Evolutionary conservation across 2,329 filamentous ascomycete species (phyloP).

Genomic region (Colletotrichum simmondsii): DNA sequence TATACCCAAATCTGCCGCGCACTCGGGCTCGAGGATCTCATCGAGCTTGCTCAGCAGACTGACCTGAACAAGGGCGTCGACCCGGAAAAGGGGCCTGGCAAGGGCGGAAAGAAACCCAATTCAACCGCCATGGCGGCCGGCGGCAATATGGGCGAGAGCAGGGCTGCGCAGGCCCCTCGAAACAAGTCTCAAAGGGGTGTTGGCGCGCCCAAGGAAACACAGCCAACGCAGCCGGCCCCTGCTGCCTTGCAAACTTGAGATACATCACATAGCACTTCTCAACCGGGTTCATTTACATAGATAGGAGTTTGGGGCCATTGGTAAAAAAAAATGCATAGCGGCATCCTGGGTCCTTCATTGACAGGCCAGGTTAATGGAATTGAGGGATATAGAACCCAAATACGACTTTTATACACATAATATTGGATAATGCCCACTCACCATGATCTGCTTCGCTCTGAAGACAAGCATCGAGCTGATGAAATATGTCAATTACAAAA

Average conservation of each 20-base stretch:
- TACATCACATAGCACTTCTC: neutral
- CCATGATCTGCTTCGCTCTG: neutral
- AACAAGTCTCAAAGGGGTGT: conserved; percentile 47
- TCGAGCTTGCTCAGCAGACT: conserved; percentile 70
- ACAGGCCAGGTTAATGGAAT: neutral
- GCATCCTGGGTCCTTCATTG: conserved; percentile 13
- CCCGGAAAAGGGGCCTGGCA: conserved; percentile 51
- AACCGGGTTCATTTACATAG: conserved; percentile 12
- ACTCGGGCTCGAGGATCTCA: conserved; percentile 72
- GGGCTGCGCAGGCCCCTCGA: conserved; percentile 14
- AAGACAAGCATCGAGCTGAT: conserved; percentile 1
- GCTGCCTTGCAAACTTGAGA: conserved; percentile 36
- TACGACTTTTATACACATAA: neutral
- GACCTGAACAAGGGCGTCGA: conserved; percentile 73
- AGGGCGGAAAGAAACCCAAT: conserved; percentile 47
- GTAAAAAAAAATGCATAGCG: conserved; percentile 24
- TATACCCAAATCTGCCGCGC: conserved; percentile 76
- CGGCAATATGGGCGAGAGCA: conserved; percentile 53
- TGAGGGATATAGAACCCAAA: conserved; percentile 1
- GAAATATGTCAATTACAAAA: conserved; percentile 33
- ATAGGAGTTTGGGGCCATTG: conserved; percentile 26
- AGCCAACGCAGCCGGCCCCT: conserved; percentile 34
- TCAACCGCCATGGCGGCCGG: conserved; percentile 59
- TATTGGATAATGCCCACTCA: neutral
- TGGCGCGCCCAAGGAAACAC: conserved; percentile 13